Evolutionary conservation across 2,329 filamentous ascomycete species (phyloP), one percentile per base, ranked within the genome.

Genomic region (Corynespora cassiicola): DNA sequence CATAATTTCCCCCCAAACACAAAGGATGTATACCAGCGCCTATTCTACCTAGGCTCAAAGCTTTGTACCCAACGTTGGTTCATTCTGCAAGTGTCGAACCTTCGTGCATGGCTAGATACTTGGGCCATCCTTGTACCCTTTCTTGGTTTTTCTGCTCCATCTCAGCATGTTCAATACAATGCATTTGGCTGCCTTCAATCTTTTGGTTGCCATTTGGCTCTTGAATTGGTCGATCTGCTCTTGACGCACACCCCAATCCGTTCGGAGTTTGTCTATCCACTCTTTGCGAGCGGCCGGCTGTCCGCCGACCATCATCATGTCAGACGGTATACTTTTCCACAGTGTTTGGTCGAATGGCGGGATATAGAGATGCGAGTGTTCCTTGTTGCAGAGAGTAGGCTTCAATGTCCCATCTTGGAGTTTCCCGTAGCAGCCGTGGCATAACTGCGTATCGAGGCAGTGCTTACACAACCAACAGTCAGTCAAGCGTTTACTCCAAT

Each of bases 171-270:
- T 24, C 19, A 6, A 19, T 7, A 27, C 31, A 17, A 44, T 44
- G 17, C 35, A 28, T 11, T n/a, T 12, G 6, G 38, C 30, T 22
- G 43, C 43, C 27, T 46, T 42, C 2, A 36, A 11, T n/a, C n/a
- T n/a, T 14, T 31, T 31, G 12, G 39, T 42, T 17, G 39, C 45
- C n/a, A 28, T 43, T 18, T 45, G 21, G 1, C 42, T 16, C 36
- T 40, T 46, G 15, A 32, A 20, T 7, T 30, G 15, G 7, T 49
- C 39, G 5, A 49, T 49, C 25, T 49, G 42, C n/a, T 46, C 42
- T 19, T 46, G 45, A 11, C 40, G 38, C 9, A 49, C 33, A 4
- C 15, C 15, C 16, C 19, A 49, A 19, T 42, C 24, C 3, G 45
- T 33, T 11, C 39, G 31, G 1, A 49, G 17, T 15, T 25, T 18